Evolutionary conservation across 2,329 filamentous ascomycete genomes (phyloP).

Genomic region (Intubia oerlemansii): DNA sequence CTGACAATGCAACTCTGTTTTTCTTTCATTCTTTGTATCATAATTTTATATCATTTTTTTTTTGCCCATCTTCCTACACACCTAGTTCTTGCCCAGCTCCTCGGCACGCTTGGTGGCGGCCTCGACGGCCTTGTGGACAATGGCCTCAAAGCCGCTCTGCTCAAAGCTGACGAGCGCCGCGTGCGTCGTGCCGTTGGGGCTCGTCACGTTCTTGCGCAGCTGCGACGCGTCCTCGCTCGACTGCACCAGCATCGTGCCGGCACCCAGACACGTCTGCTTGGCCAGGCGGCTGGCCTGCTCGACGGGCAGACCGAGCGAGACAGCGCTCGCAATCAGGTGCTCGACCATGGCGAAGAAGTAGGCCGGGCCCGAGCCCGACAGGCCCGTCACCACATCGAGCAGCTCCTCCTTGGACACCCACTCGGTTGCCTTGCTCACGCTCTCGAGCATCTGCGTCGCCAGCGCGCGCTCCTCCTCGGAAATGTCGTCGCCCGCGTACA

Average conservation of each 20-base stretch:
- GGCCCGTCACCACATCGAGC: conserved; percentile 26
- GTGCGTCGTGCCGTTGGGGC: conserved; percentile 28
- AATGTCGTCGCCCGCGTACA: conserved; percentile 22
- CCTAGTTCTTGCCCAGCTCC: conserved; percentile 17
- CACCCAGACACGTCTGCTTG: conserved; percentile 28
- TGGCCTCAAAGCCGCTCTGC: conserved; percentile 18
- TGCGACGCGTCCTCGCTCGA: conserved; percentile 23
- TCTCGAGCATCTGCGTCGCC: conserved; percentile 19
- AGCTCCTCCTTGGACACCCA: conserved; percentile 28
- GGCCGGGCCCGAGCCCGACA: conserved; percentile 27
- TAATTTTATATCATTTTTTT: not conserved
- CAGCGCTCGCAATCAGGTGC: conserved; percentile 23
- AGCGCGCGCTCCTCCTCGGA: conserved; percentile 20
- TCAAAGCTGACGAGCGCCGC: conserved; percentile 27
- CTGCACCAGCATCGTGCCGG: conserved; percentile 26
- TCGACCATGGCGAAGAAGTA: conserved; percentile 33
- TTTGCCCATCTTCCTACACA: not conserved
- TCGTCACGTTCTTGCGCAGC: conserved; percentile 28
- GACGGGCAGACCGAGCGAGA: conserved; percentile 20
- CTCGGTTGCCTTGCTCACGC: conserved; percentile 25
- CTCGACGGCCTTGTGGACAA: conserved; percentile 23
- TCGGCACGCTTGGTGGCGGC: conserved; percentile 20
- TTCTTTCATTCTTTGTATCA: not conserved
- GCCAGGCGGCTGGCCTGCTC: conserved; percentile 28
- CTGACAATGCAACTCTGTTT: not conserved